These are phyloP conservation scores for Brassica carinata DNA, from an alignment of 345 rosid genomes.

Conservation along the genomic window DNA sequence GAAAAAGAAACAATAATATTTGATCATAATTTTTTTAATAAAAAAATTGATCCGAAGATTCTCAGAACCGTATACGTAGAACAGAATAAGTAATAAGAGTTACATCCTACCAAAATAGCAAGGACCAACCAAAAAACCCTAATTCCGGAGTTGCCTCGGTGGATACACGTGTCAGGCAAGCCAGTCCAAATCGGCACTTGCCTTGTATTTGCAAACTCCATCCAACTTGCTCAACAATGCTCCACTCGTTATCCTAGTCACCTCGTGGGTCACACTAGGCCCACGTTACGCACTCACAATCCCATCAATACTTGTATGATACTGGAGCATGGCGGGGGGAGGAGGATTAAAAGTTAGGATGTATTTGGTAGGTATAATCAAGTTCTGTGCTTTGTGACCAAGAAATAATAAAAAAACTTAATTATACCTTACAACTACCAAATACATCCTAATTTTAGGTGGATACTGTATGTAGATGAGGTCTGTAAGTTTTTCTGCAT, in stretches of 20 bases:
- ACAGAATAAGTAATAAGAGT: background rate
- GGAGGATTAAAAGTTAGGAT: background rate
- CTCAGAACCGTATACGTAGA: no score
- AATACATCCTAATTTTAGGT: background rate
- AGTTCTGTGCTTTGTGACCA: background rate
- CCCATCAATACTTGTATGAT: slow-evolving; percentile 14
- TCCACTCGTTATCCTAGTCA: slow-evolving; percentile 28
- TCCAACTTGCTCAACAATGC: slow-evolving; percentile 23
- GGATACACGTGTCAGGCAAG: slow-evolving; percentile 29
- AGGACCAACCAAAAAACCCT: slow-evolving; percentile 12
- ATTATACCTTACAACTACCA: background rate
- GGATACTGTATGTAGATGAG: background rate
- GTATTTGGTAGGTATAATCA: background rate
- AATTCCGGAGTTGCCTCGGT: slow-evolving; percentile 10
- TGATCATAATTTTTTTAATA: no score
- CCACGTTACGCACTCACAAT: slow-evolving; percentile 5
- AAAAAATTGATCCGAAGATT: no score
- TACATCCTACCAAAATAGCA: slow-evolving; percentile 14
- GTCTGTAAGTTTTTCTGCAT: background rate
- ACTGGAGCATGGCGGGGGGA: slow-evolving; percentile 8
- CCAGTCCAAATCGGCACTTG: slow-evolving; percentile 29
- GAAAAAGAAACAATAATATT: background rate
- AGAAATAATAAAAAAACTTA: background rate
- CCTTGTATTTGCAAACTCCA: slow-evolving; percentile 25
- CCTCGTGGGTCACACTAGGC: background rate